Evolutionary conservation across 768 basidiomycete species (phyloP).

Genomic region (Stropharia rugosoannulata): DNA sequence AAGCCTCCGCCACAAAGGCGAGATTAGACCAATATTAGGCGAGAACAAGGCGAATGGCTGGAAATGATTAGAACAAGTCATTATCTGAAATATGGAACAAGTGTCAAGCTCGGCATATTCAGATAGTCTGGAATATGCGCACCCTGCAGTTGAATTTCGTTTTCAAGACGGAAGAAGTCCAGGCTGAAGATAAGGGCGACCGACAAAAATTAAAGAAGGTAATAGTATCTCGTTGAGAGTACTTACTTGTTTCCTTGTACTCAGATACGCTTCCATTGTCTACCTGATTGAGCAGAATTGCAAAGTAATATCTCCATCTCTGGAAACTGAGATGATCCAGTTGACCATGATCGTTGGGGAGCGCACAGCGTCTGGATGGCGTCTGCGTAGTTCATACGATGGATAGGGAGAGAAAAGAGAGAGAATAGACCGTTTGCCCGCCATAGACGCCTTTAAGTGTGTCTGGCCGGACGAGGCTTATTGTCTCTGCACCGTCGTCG

Average conservation of each 20-base stretch:
- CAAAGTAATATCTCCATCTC: too few relatives aligned
- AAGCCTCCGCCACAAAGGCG: background rate
- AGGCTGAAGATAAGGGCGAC: too few relatives aligned
- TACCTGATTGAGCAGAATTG: too few relatives aligned
- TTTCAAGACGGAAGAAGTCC: too few relatives aligned
- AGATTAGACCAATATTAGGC: background rate
- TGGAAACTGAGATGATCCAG: too few relatives aligned
- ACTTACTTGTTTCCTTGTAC: too few relatives aligned
- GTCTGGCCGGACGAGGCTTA: slow-evolving; percentile 23
- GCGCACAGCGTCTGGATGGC: background rate
- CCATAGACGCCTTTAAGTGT: slow-evolving; percentile 19
- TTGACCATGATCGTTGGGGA: too few relatives aligned
- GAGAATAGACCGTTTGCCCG: background rate
- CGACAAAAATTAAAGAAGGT: too few relatives aligned
- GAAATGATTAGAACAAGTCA: slow-evolving; percentile 10
- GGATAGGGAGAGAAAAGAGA: slow-evolving; percentile 14
- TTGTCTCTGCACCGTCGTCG: slow-evolving; percentile 22
- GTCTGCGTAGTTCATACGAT: background rate
- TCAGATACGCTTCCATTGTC: too few relatives aligned
- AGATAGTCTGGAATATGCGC: too few relatives aligned
- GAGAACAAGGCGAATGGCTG: slow-evolving; percentile 16
- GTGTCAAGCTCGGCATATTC: background rate
- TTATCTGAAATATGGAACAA: background rate
- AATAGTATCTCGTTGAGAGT: too few relatives aligned
- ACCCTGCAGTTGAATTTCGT: too few relatives aligned